phyloP scores from a whole-genome alignment of 352 stramenopile genomes.

The Blastocystis sp. region DNA sequence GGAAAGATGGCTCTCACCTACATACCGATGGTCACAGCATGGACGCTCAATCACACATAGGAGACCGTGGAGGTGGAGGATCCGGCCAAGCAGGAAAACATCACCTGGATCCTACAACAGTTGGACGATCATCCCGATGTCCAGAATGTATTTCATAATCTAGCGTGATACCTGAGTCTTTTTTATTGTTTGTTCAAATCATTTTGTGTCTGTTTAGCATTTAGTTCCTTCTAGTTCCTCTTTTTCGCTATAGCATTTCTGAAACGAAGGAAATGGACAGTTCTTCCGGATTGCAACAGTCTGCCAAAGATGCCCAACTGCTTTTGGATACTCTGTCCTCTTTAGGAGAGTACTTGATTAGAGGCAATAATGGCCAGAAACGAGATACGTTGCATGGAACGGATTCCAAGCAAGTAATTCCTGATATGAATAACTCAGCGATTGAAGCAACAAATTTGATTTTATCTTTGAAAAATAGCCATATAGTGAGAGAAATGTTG shows the following conservation, averaged over 20 bases:
- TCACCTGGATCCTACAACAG: slow-evolving; percentile 32
- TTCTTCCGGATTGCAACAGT: no score
- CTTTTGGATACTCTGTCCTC: not conserved
- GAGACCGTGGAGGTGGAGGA: slow-evolving; percentile 28
- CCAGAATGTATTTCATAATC: slow-evolving; percentile 49
- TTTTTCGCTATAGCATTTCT: no score
- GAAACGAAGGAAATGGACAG: no score
- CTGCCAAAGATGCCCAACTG: not conserved
- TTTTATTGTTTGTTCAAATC: not conserved
- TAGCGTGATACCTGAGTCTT: not conserved
- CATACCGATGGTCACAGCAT: not conserved
- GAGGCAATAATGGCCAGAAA: no score
- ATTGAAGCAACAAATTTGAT: no score
- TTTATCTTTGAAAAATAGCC: no score
- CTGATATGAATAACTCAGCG: no score
- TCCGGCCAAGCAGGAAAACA: slow-evolving; percentile 43
- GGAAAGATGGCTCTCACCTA: slow-evolving; percentile 51
- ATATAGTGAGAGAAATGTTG: no score
- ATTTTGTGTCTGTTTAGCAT: not conserved
- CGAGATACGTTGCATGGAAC: no score
- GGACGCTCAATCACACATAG: not conserved
- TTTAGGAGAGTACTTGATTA: not conserved
- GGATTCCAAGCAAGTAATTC: no score
- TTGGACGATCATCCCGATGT: slow-evolving; percentile 53
- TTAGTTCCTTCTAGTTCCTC: no score